Evolutionary conservation across 495 filamentous ascomycete species (phyloP).

Genomic region (Trichoderma gamsii): DNA sequence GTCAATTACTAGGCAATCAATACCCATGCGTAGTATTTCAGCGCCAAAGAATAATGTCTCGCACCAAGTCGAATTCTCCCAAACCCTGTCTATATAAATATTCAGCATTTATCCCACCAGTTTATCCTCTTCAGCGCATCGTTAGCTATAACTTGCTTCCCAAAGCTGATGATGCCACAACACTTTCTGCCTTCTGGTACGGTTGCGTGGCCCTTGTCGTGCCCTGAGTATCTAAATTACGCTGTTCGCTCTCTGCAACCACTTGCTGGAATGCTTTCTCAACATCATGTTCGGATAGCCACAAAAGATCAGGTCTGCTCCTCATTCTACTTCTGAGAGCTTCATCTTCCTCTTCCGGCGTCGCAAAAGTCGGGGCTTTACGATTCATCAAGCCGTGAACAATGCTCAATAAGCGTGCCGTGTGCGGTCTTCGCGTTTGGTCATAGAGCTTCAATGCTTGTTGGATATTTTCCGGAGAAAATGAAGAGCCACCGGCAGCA

Average conservation of each 20-base stretch:
- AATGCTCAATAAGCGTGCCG: not conserved
- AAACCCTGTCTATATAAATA: too few species aligned
- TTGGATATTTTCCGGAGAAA: slow-evolving; percentile 20
- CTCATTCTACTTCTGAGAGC: not conserved
- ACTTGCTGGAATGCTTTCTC: not conserved
- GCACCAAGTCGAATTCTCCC: too few species aligned
- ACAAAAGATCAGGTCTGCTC: not conserved
- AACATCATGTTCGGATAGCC: slow-evolving; percentile 5
- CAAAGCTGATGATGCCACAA: not conserved
- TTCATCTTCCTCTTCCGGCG: not conserved
- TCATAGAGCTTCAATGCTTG: slow-evolving; percentile 33
- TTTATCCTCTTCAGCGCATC: not conserved
- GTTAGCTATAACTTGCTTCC: not conserved
- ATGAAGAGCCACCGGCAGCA: slow-evolving; percentile 9
- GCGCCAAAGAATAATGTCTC: too few species aligned
- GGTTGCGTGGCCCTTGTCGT: not conserved
- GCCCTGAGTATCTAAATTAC: not conserved
- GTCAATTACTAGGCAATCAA: too few species aligned
- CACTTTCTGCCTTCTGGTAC: not conserved
- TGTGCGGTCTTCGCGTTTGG: slow-evolving; percentile 28
- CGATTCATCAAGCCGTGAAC: not conserved
- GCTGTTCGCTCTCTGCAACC: not conserved
- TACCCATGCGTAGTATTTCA: too few species aligned
- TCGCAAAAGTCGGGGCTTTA: not conserved
- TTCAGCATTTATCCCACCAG: too few species aligned